Percentiles rank a stretch among this genome's conserved stretches.
Evolutionary conservation across 164 flowering plant species (phyloP).

Genomic region (Aristolochia californica): DNA sequence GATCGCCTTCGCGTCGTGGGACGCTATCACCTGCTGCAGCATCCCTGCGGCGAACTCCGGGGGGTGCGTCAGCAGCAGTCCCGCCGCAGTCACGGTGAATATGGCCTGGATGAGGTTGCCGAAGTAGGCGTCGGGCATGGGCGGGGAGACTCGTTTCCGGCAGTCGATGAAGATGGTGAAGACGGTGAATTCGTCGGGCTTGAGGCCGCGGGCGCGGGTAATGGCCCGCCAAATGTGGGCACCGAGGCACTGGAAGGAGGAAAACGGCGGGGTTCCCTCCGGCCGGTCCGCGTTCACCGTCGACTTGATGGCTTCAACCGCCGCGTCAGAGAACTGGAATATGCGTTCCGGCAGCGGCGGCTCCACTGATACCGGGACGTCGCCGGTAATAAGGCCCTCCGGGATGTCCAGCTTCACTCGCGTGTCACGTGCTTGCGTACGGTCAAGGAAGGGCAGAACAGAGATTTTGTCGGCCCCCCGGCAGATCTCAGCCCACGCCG

Average conservation of each 20-base stretch:
- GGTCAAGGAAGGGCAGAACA: slow-evolving; percentile 65
- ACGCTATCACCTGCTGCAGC: slow-evolving; percentile 42
- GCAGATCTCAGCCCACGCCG: slow-evolving; percentile 79
- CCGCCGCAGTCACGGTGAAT: slow-evolving; percentile 66
- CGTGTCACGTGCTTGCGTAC: slow-evolving; percentile 66
- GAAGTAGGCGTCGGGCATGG: slow-evolving; percentile 76
- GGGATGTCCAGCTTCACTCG: slow-evolving; percentile 75
- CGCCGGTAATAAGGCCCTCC: slow-evolving; percentile 23
- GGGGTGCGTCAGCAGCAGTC: slow-evolving; percentile 38
- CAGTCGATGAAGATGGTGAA: slow-evolving; percentile 83
- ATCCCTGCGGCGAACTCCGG: slow-evolving; percentile 37
- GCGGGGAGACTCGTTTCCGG: slow-evolving; percentile 70
- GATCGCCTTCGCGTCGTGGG: slow-evolving; percentile 61
- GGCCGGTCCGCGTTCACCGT: slow-evolving; percentile 29
- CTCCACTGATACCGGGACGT: slow-evolving; percentile 4
- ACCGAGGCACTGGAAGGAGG: slow-evolving; percentile 72
- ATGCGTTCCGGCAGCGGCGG: slow-evolving; percentile 50
- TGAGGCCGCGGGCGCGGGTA: slow-evolving; percentile 56
- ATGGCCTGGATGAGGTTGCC: slow-evolving; percentile 93
- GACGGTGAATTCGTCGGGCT: slow-evolving; percentile 67
- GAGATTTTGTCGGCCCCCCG: slow-evolving; percentile 39
- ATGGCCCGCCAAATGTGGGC: slow-evolving; percentile 77
- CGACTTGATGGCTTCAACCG: slow-evolving; percentile 60
- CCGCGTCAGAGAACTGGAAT: slow-evolving; percentile 65
- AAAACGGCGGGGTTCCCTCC: slow-evolving; percentile 37